Percentiles rank a stretch among this genome's conserved stretches.
Evolutionary conservation across 306 rosid genomes (phyloP).

Genomic region (Hippophae gyantsensis): DNA sequence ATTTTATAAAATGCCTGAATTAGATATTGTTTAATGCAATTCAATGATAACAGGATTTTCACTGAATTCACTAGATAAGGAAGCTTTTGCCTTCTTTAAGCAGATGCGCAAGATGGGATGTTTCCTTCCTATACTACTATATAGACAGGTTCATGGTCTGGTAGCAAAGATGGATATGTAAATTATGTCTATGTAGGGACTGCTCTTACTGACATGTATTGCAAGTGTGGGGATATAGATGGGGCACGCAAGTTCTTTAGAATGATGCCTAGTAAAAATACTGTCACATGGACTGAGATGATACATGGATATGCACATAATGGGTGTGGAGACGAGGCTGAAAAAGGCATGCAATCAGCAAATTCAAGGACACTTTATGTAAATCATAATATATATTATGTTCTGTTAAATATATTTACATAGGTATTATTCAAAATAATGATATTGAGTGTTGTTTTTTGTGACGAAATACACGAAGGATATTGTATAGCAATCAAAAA

Average conservation of each 20-base stretch:
- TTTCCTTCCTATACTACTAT: conserved; percentile 54
- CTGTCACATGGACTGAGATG: conserved; percentile 72
- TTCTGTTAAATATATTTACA: too few species aligned
- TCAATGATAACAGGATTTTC: conserved; percentile 66
- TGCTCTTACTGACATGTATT: conserved; percentile 64
- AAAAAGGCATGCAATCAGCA: too few species aligned
- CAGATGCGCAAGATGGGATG: conserved; percentile 38
- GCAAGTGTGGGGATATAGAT: conserved; percentile 57
- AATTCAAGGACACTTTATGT: too few species aligned
- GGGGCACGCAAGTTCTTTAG: conserved; percentile 41
- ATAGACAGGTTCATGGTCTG: conserved; percentile 50
- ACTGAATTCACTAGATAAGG: conserved; percentile 45
- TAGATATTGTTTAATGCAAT: conserved; percentile 72
- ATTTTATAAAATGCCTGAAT: conserved; percentile 36
- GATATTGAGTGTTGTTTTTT: too few species aligned
- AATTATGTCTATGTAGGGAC: conserved; percentile 59
- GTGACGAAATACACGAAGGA: too few species aligned
- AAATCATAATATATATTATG: too few species aligned
- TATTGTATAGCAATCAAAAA: too few species aligned
- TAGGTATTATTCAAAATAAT: too few species aligned
- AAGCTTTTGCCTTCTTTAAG: conserved; percentile 50
- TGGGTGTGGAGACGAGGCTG: conserved; percentile 54
- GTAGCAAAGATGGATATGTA: conserved; percentile 50
- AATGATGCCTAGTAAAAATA: conserved; percentile 42
- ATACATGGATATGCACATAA: conserved; percentile 78